Base-by-base conservation (phyloP, 1,284 basidiomycete species). In the Ganoderma resinaceum region DNA sequence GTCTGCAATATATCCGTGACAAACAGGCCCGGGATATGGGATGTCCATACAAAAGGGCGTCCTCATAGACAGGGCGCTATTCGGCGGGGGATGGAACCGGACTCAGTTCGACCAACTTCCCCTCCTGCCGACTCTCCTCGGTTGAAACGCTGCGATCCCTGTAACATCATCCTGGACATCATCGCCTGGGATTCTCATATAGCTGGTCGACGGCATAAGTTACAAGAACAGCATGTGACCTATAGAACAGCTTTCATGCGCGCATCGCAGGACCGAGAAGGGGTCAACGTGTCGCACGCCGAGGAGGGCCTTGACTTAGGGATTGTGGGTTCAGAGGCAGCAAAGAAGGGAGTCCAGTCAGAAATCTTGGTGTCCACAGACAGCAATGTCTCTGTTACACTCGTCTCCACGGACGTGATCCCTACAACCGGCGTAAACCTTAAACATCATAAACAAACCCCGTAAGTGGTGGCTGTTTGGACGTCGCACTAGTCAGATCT, bases 281-380 rank as follows among this genome's bases (percentile, higher is more conserved):
- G 76, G 6, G 66, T 78, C 2, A 52, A n/a, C 3, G 73, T 78
- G 3, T 73, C 74, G 2, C 68, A 70, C 46, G 31, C 26, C 29
- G 57, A 37, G 5, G 67, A 67, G 1, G 76, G 76, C 31, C 68
- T 82, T 16, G 80, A 84, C 69, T 80, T 83, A 37, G 80, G 78
- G 2, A 72, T 83, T 33, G 69, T 83, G 4, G 77, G 80, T 3
- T 40, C 67, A 0, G 46, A 71, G 0, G 73, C 70, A 18, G 81
- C 82, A 0, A 62, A 61, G 12, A 35, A 4, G 7, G 81, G 81
- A 1, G 61, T 76, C 1, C 64, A 77, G 0, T n/a, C 23, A 40
- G 33, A 23, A 18, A 2, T 43, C 46, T 16, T 29, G n/a, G 35
- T 29, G 4, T 7, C 53, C 3, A 23, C 42, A 6, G 14, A 42